Evolutionary conservation across 345 rosid species (phyloP).

Genomic region (Eutrema heterophyllum): DNA sequence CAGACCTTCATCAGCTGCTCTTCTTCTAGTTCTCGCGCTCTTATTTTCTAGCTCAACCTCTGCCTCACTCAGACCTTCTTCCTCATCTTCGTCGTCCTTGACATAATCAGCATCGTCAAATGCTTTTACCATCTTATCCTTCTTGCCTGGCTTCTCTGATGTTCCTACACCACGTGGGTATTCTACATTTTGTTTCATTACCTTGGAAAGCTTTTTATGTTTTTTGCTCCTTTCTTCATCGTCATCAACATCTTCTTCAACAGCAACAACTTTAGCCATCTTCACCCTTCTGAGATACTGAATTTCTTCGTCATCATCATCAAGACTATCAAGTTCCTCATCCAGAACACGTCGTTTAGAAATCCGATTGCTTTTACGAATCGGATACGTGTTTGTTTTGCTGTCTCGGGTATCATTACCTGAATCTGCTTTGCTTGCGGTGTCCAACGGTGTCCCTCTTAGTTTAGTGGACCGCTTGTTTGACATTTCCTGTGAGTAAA

Average conservation of each 20-base stretch:
- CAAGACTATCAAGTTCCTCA: conserved; percentile 57
- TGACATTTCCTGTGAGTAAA: not conserved
- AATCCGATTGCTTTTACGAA: conserved; percentile 72
- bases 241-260: conserved; percentile 54
- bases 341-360: conserved; percentile 62
- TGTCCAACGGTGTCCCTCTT: conserved; percentile 72
- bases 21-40: conserved; percentile 46
- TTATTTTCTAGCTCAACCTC: conserved; percentile 48
- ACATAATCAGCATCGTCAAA: conserved; percentile 54
- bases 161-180: conserved; percentile 14
- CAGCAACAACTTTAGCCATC: conserved; percentile 38
- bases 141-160: conserved; percentile 31
- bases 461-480: conserved; percentile 28
- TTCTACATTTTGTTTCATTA: conserved; percentile 27
- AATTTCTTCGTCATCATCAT: conserved; percentile 74
- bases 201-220: conserved; percentile 54
- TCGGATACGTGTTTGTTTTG: conserved; percentile 48
- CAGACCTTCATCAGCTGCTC: conserved; percentile 49
- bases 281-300: conserved; percentile 75
- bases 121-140: conserved; percentile 38
- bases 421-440: conserved; percentile 40
- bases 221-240: conserved; percentile 53
- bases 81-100: conserved; percentile 49
- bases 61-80: conserved; percentile 32
- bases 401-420: conserved; percentile 36